These are phyloP conservation scores for Pseudocercospora vitis DNA, from an alignment of 2,329 filamentous ascomycete species.

Conservation along the genomic window DNA sequence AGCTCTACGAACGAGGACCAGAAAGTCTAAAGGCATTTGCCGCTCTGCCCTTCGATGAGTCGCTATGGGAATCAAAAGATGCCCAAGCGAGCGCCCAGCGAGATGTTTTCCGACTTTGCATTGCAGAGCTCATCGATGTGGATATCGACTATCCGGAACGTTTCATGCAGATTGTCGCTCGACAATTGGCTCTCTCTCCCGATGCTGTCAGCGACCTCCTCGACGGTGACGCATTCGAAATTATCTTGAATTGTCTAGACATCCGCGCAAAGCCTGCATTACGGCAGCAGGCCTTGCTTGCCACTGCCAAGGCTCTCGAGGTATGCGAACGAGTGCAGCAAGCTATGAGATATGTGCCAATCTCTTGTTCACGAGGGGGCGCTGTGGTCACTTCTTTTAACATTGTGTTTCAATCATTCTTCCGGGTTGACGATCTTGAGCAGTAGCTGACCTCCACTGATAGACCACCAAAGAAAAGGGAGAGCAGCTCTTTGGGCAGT, in stretches of 20 bases:
- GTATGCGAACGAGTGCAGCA: too few relatives aligned
- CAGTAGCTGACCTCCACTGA: too few relatives aligned
- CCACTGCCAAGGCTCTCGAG: slow-evolving; percentile 80
- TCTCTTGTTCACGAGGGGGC: too few relatives aligned
- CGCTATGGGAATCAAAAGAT: slow-evolving; percentile 44
- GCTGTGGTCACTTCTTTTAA: too few relatives aligned
- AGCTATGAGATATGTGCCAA: too few relatives aligned
- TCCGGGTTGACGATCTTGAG: too few relatives aligned
- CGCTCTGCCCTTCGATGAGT: slow-evolving; percentile 44
- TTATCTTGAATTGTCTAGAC: slow-evolving; percentile 82
- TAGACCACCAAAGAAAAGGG: slow-evolving; percentile 70
- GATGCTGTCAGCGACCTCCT: slow-evolving; percentile 65
- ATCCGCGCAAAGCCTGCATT: slow-evolving; percentile 73
- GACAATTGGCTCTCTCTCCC: slow-evolving; percentile 56
- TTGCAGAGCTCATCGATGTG: slow-evolving; percentile 87
- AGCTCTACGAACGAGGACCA: slow-evolving; percentile 48
- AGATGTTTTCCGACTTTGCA: slow-evolving; percentile 71
- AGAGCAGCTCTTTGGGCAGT: slow-evolving; percentile 62
- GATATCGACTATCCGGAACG: slow-evolving; percentile 70
- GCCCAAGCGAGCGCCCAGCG: slow-evolving; percentile 48
- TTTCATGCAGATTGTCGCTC: slow-evolving; percentile 60
- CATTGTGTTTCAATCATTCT: too few relatives aligned
- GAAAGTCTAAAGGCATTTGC: slow-evolving; percentile 48
- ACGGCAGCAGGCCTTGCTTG: slow-evolving; percentile 77
- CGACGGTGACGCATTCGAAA: slow-evolving; percentile 75